Base-by-base conservation (phyloP, 345 rosid genomes). In the Moringa oleifera region DNA sequence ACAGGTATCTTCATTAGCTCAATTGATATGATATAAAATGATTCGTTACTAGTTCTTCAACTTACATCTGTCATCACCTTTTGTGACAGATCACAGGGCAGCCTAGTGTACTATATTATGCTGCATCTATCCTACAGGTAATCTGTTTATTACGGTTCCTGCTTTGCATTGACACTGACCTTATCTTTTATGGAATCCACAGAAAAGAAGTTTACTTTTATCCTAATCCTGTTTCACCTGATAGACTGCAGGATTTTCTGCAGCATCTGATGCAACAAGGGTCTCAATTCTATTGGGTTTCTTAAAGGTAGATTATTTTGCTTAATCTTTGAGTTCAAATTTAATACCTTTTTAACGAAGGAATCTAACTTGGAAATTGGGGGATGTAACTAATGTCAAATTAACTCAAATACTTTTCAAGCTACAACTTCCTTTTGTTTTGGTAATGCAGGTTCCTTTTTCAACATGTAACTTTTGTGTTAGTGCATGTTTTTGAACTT, bases 71-170 rank as follows among this genome's bases (percentile, higher is more conserved):
- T 37, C 23, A 31, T 67, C 58, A 51, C 25, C 46, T 78, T 67
- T 49, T 23, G 36, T 80, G 70, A 61, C 84, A 92, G 98, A 92
- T 92, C 66, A 92, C 98, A 28, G 98, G 98, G 64, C 98, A 92
- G 73, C 98, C 98, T 58, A 92, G 98, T 81, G 98, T 89, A 53
- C 83, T 92, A 17, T 92, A 92, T 78, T 92, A 92, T 73, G 98
- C 98, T 24, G 91, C 93, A 15, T 73, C 96, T 45, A 89, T 92
- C 70, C 75, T 92, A 68, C 81, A 92, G 96, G 98, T 92, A 75
- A 57, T 51, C 18, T 22, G 23, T 67, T 55, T 50, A 45, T 15
- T 33, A 56, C 28, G 19, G 64, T 4, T 67, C 18, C 16, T 70
- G 47, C 6, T 41, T 11, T 41, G 13, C 17, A 20, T 65, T 19